Evolutionary conservation across 2,329 filamentous ascomycete species (phyloP).

Genomic region (Penicillium freii): DNA sequence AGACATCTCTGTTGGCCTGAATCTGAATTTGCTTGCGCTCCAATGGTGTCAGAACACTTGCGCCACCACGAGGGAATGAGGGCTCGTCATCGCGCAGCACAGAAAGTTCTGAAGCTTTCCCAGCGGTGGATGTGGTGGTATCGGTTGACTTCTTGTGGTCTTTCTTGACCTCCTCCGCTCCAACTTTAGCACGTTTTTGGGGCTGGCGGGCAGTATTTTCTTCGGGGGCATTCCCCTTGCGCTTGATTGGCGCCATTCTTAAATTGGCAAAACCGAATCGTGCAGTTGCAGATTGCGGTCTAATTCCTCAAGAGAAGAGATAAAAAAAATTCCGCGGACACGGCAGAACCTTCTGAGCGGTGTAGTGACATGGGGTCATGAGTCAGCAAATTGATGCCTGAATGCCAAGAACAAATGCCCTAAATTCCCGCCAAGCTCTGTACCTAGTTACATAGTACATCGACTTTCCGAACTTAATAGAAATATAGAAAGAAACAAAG

Average conservation of each 20-base stretch:
- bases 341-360: constrained; percentile 23
- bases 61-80: constrained; percentile 89
- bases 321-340: constrained; percentile 25
- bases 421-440: background rate
- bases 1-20: constrained; percentile 85
- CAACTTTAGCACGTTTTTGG: constrained; percentile 44
- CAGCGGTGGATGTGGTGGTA: constrained; percentile 19
- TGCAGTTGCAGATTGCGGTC: constrained; percentile 26
- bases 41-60: constrained; percentile 82
- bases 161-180: constrained; percentile 35
- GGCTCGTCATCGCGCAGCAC: constrained; percentile 74
- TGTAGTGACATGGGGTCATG: constrained; percentile 3
- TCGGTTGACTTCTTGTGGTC: constrained; percentile 35
- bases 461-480: too few species aligned
- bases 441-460: too few species aligned
- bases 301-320: constrained; percentile 29
- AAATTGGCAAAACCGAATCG: constrained; percentile 25
- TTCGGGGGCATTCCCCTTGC: constrained; percentile 44
- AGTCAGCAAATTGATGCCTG: constrained; percentile 2
- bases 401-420: background rate
- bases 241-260: constrained; percentile 47
- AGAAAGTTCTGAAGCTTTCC: constrained; percentile 37
- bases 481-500: too few species aligned
- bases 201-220: constrained; percentile 36
- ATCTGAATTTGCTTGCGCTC: constrained; percentile 96